Percentiles rank a stretch among this genome's conserved stretches.
phyloP scores from a whole-genome alignment of 2,329 filamentous ascomycete genomes.

The Fonsecaea monophora region DNA sequence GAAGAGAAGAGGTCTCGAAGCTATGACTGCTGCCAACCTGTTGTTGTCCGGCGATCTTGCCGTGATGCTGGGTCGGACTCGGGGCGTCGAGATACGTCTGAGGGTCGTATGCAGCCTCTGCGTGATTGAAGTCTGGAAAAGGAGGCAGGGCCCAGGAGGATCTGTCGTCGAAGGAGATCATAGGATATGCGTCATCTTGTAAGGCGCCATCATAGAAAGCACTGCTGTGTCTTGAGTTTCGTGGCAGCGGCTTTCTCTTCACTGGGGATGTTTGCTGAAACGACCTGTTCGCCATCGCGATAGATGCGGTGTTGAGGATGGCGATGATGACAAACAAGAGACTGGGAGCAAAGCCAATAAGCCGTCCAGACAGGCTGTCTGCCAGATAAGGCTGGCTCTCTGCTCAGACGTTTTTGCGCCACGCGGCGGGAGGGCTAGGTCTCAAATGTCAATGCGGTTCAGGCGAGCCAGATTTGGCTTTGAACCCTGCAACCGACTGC shows the following conservation, averaged over 20 bases:
- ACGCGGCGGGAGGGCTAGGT: background rate
- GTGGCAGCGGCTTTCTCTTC: slow-evolving; percentile 4
- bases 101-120: background rate
- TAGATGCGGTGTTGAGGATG: background rate
- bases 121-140: background rate
- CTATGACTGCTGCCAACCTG: background rate
- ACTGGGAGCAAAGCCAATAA: background rate
- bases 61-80: background rate
- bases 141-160: background rate
- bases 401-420: background rate
- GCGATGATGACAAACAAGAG: background rate
- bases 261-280: slow-evolving; percentile 10
- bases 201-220: background rate
- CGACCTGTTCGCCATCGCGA: background rate
- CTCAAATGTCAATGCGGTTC: background rate
- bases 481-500: background rate
- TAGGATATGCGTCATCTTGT: background rate
- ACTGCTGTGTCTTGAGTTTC: slow-evolving; percentile 11
- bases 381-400: background rate
- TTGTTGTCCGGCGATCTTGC: background rate
- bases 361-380: background rate
- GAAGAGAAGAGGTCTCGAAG: background rate
- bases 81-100: background rate
- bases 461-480: background rate
- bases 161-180: slow-evolving; percentile 6